Base-by-base conservation (phyloP, 805 yeast species). In the Candida ficus region DNA sequence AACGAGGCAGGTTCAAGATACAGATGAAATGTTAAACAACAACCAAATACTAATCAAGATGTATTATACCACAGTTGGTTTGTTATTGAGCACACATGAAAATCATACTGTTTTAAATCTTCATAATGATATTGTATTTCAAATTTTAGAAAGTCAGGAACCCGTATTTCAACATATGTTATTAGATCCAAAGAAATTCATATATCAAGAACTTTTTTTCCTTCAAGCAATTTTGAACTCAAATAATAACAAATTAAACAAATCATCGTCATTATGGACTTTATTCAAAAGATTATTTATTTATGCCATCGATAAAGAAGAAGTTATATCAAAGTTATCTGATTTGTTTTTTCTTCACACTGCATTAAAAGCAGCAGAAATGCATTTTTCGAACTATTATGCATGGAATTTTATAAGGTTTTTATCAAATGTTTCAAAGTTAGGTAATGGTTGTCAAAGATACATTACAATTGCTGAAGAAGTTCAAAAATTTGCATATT, bases 261-360 rank as follows among this genome's bases (percentile, higher is more conserved):
- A 66, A 43, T 67, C 71, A 1, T 62, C 71, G 2, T 58, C 68
- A 5, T 35, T 65, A 19, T 67, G 71, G 70, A 43, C 47, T 7
- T 41, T 60, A 8, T 59, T 62, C 44, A 59, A 57, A 28, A 59
- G 58, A 39, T 35, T 67, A 9, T 53, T 48, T 34, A 42, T 57
- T 7, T 28, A 26, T 19, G 37, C 33, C 7, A 17, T 19, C 17
- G 52, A 39, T 14, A 26, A 34, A 17, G n/a, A 23, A 0, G 4
- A 22, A 0, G 18, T 19, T 13, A 4, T 33, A 6, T 12, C 21
- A 9, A 29, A 29, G 10, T 8, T 47, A 1, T 43, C 48, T 1
- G 16, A 18, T 1, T 5, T 10, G 2, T 45, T 50, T 41, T 54
- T 52, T 32, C 29, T 49, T 7, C 19, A 43, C 1, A 48, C 58